phyloP scores from a whole-genome alignment of 2,329 filamentous ascomycete genomes.

The Cladosporium sp. region DNA sequence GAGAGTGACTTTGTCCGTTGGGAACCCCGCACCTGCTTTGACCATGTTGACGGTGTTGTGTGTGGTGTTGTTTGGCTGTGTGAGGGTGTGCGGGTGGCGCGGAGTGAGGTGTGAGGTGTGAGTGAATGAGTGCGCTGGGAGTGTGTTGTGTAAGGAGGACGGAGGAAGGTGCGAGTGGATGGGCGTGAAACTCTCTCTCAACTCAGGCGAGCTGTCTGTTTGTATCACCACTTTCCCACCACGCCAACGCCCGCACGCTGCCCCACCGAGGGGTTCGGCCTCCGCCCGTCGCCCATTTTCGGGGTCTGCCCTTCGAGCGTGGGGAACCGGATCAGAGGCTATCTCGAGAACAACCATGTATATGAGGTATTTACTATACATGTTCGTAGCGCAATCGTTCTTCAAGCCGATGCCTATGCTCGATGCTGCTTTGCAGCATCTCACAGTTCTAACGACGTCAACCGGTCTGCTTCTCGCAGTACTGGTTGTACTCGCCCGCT shows the following conservation, averaged over 20 bases:
- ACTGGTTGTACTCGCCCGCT: not conserved
- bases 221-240: not conserved
- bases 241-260: not conserved
- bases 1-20: not conserved
- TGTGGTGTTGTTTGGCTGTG: constrained; percentile 1
- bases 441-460: no score
- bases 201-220: constrained; percentile 4
- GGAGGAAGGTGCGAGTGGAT: not conserved
- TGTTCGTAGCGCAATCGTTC: no score
- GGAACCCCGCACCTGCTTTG: constrained; percentile 23
- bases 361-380: no score
- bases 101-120: not conserved
- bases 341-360: not conserved
- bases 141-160: not conserved
- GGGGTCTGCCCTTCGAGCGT: not conserved
- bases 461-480: no score
- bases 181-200: not conserved
- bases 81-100: not conserved
- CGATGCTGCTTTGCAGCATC: no score
- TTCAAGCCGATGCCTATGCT: no score
- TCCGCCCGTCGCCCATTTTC: no score
- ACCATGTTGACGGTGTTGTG: constrained; percentile 24
- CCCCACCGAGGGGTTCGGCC: not conserved
- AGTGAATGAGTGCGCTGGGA: not conserved
- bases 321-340: not conserved